These are phyloP conservation scores for Athelia psychrophila DNA, from an alignment of 1,284 basidiomycete species.

Conservation along the genomic window DNA sequence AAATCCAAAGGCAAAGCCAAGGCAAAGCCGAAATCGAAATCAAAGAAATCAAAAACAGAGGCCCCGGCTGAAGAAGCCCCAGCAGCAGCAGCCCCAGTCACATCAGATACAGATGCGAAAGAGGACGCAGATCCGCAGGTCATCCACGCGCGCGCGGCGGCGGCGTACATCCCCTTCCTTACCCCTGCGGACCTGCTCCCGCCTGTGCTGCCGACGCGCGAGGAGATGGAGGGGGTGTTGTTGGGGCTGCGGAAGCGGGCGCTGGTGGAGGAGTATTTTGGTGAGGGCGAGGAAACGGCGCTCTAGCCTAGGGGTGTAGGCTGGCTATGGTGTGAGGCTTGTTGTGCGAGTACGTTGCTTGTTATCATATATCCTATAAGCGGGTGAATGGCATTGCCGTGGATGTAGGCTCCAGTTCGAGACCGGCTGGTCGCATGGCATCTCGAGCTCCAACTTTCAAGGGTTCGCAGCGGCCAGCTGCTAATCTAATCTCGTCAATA, in stretches of 20 bases:
- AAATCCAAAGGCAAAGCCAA: conserved; percentile 35
- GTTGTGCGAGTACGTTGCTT: no score
- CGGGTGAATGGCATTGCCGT: no score
- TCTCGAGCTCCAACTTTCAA: no score
- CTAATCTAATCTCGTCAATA: no score
- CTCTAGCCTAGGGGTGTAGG: no score
- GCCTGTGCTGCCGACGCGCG: conserved; percentile 70
- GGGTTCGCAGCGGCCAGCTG: no score
- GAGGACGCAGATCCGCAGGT: conserved; percentile 32
- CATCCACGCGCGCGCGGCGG: conserved; percentile 54
- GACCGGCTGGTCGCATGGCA: no score
- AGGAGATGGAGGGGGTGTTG: conserved; percentile 80
- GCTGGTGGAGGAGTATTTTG: conserved; percentile 80
- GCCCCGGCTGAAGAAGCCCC: background rate
- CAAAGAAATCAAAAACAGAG: conserved; percentile 39
- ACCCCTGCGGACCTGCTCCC: conserved; percentile 68
- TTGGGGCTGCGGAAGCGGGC: conserved; percentile 80
- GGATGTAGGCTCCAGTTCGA: no score
- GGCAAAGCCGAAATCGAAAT: conserved; percentile 6
- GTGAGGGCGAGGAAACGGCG: conserved; percentile 13
- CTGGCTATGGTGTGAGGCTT: no score
- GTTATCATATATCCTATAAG: no score
- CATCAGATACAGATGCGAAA: no score
- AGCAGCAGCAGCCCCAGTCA: background rate
- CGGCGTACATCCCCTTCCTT: conserved; percentile 76